phyloP scores from a whole-genome alignment of 331 rosid genomes.

The Pyracantha coccinea region DNA sequence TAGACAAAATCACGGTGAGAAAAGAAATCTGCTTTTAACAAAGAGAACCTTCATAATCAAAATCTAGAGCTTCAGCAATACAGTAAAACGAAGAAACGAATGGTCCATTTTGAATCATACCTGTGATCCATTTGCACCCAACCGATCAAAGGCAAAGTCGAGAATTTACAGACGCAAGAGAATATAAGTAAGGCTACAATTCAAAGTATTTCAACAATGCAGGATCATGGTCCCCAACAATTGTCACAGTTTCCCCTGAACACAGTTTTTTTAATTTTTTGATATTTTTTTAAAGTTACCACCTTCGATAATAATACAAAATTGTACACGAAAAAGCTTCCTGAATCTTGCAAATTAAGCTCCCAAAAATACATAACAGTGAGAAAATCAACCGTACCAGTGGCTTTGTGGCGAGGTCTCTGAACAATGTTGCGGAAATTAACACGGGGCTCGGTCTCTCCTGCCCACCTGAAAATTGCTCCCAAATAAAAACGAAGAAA shows the following conservation, averaged over 20 bases:
- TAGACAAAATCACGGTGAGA: background rate
- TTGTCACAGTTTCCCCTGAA: slow-evolving; percentile 80
- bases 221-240: slow-evolving; percentile 88
- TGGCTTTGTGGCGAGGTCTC: slow-evolving; percentile 89
- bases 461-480: slow-evolving; percentile 67
- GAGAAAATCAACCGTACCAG: slow-evolving; percentile 24
- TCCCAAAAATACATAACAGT: background rate
- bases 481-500: too few relatives aligned
- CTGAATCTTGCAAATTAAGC: background rate
- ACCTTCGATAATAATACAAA: background rate
- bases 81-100: background rate
- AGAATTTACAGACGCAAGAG: slow-evolving; percentile 54
- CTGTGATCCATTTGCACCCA: slow-evolving; percentile 83
- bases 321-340: background rate
- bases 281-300: background rate
- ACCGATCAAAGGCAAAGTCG: slow-evolving; percentile 86
- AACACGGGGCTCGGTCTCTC: slow-evolving; percentile 92
- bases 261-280: background rate
- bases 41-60: background rate
- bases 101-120: slow-evolving; percentile 30
- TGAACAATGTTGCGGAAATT: slow-evolving; percentile 96
- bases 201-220: slow-evolving; percentile 59
- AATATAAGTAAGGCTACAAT: slow-evolving; percentile 16
- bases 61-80: background rate
- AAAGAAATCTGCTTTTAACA: background rate